Conservation (phyloP, 768 basidiomycete genomes). For the Cyclocybe cylindracea region DNA sequence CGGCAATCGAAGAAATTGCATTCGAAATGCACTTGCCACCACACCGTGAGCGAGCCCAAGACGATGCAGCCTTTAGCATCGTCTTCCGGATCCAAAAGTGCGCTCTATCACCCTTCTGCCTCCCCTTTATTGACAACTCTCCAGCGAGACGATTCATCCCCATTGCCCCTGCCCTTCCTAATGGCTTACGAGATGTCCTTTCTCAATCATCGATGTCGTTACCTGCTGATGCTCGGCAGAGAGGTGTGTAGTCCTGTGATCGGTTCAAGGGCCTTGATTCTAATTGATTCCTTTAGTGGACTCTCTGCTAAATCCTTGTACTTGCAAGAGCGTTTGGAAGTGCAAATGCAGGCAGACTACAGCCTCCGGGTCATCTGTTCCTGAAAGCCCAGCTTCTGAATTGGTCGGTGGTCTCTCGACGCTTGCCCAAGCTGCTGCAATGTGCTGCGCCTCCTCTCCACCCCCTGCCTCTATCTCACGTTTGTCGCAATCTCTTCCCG, state of each 20-base stretch:
- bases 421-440: conserved; percentile 40
- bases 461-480: conserved; percentile 8
- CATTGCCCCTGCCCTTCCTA: conserved; percentile 70
- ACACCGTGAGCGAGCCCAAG: conserved; percentile 33
- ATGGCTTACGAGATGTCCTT: conserved; percentile 65
- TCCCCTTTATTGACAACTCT: conserved; percentile 3
- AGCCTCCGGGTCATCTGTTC: conserved; percentile 6
- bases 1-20: conserved; percentile 81
- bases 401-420: conserved; percentile 25
- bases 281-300: conserved; percentile 43
- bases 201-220: conserved; percentile 22
- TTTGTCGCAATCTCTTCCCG: neutral
- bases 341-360: conserved; percentile 47
- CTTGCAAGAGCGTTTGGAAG: conserved; percentile 54
- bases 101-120: conserved; percentile 8
- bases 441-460: conserved; percentile 22
- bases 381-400: conserved; percentile 10
- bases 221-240: conserved; percentile 47
- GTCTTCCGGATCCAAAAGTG: conserved; percentile 43
- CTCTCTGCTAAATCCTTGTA: conserved; percentile 64
- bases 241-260: conserved; percentile 36
- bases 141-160: conserved; percentile 70
- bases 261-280: conserved; percentile 4
- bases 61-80: conserved; percentile 32
- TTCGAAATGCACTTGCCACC: conserved; percentile 76